Conservation (phyloP, 2,329 filamentous ascomycete genomes). For the Lachnellula hyalina region DNA sequence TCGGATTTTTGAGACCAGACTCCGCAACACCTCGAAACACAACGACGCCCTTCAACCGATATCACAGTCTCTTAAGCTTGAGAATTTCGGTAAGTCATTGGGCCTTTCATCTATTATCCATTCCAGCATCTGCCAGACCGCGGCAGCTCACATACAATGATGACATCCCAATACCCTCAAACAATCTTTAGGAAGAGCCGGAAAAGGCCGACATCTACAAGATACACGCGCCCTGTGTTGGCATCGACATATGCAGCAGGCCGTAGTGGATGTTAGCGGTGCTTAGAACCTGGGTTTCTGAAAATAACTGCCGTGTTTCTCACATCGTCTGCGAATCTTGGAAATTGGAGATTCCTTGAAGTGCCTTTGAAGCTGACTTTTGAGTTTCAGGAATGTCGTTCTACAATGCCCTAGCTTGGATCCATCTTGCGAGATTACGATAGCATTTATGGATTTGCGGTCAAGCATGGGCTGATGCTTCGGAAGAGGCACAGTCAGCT, state of each 20-base stretch:
- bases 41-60: too few species aligned
- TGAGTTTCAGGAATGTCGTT: not conserved
- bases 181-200: conserved; percentile 32
- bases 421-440: not conserved
- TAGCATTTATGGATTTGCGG: not conserved
- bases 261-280: conserved; percentile 22
- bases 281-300: conserved; percentile 29
- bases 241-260: conserved; percentile 29
- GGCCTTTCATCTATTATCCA: not conserved
- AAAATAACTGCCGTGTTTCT: conserved; percentile 1
- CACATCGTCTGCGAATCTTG: not conserved
- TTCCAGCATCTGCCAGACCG: not conserved
- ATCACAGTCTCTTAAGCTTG: not conserved
- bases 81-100: not conserved
- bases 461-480: not conserved
- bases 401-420: not conserved
- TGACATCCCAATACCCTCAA: conserved; percentile 26
- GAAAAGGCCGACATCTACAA: conserved; percentile 21
- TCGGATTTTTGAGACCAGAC: not conserved
- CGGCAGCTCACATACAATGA: conserved; percentile 19
- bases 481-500: not conserved
- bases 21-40: not conserved
- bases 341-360: not conserved
- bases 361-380: not conserved
- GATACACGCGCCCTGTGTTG: conserved; percentile 9